A percentile compares a stretch with the other conserved stretches of the same genome.
These are phyloP conservation scores for barrel medic (Medicago truncatula) DNA, from an alignment of 306 rosid species.

Conservation along the genomic window MtrunA17r5.0-ANR NC_053049.1:41573001-41573500, in stretches of 20 bases:
- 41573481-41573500: slow-evolving; percentile 10
- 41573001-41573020: too few relatives aligned
- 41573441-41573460: not conserved
- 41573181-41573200: not conserved
- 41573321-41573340: not conserved
- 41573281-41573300: not conserved
- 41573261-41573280: not conserved
- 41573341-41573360: not conserved
- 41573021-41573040: too few relatives aligned
- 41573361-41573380: not conserved
- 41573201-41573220: not conserved
- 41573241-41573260: not conserved
- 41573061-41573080: too few relatives aligned
- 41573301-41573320: not conserved
- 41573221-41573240: not conserved
- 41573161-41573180: too few relatives aligned
- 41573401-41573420: slow-evolving; percentile 24
- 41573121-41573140: too few relatives aligned
- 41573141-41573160: too few relatives aligned
- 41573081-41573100: too few relatives aligned
- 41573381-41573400: slow-evolving; percentile 1
- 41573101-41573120: too few relatives aligned
- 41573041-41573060: too few relatives aligned
- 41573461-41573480: slow-evolving; percentile 38
- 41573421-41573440: slow-evolving; percentile 24